A percentile compares a stretch with the other conserved stretches of the same genome.
phyloP scores from a whole-genome alignment of 2,329 filamentous ascomycete genomes.

The Alternaria triticimaculans region DNA sequence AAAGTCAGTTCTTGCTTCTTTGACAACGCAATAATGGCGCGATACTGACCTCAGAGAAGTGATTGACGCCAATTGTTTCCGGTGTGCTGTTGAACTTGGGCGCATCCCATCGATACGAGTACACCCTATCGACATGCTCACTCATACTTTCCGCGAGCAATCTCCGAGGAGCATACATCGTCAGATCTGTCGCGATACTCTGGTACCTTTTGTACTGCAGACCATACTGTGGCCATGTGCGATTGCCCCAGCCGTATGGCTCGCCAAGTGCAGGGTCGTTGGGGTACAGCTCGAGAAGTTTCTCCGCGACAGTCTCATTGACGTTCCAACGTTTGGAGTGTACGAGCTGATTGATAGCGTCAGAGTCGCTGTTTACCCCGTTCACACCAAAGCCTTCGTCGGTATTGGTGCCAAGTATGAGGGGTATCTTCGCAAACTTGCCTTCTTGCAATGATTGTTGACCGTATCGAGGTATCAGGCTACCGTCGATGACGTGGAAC shows the following conservation, averaged over 20 bases:
- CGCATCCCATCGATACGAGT: constrained; percentile 41
- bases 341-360: constrained; percentile 36
- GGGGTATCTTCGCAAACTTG: constrained; percentile 67
- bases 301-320: constrained; percentile 25
- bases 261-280: constrained; percentile 54
- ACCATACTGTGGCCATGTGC: constrained; percentile 38
- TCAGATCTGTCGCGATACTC: constrained; percentile 38
- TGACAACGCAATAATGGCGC: no score
- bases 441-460: constrained; percentile 52
- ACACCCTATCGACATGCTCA: constrained; percentile 26
- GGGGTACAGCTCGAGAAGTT: constrained; percentile 37
- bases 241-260: constrained; percentile 48
- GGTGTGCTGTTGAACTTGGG: constrained; percentile 41
- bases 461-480: constrained; percentile 31
- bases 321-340: constrained; percentile 43
- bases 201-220: constrained; percentile 38
- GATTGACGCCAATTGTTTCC: constrained; percentile 33
- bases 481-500: constrained; percentile 41
- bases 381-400: constrained; percentile 69
- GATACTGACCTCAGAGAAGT: constrained; percentile 35
- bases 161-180: constrained; percentile 38
- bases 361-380: constrained; percentile 53
- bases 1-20: neutral
- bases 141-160: constrained; percentile 34
- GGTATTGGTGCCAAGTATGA: constrained; percentile 68